These are phyloP conservation scores for Teratosphaeriaceae sp. DNA, from an alignment of 2,329 filamentous ascomycete species.

Conservation along the genomic window DNA sequence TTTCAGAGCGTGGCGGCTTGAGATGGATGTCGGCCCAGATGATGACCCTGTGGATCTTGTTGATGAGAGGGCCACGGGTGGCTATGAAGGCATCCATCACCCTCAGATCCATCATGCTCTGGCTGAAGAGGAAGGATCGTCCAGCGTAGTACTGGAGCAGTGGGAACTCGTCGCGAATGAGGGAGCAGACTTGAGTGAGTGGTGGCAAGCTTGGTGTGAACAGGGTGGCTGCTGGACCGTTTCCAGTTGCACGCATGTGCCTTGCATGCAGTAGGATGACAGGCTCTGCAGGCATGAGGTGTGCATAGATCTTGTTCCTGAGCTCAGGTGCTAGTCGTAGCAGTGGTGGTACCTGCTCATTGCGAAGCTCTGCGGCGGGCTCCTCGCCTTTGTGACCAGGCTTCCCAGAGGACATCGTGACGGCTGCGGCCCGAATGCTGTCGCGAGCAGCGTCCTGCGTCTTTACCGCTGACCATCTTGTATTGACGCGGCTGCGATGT, in stretches of 20 bases:
- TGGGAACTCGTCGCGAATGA: neutral
- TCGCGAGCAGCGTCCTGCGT: too few relatives aligned
- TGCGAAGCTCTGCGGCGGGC: too few relatives aligned
- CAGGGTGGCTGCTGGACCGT: neutral
- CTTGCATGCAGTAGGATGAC: neutral
- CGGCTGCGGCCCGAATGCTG: too few relatives aligned
- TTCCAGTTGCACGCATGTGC: neutral
- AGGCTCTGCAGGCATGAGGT: neutral
- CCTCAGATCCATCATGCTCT: neutral
- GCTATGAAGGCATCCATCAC: neutral
- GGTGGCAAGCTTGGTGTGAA: neutral
- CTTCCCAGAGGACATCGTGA: neutral
- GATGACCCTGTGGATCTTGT: neutral
- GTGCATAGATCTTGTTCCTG: neutral
- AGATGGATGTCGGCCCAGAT: too few relatives aligned
- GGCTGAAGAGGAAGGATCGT: neutral
- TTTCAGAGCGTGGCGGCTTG: too few relatives aligned
- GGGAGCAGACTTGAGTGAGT: neutral
- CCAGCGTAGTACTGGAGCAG: neutral
- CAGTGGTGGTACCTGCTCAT: neutral
- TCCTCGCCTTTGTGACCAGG: neutral
- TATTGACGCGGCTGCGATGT: too few relatives aligned
- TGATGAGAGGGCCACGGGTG: neutral
- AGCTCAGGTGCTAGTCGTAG: neutral
- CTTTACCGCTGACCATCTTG: too few relatives aligned